Percentiles rank a stretch among this genome's conserved stretches.
Conservation (phyloP, 73 alveolate genomes). For the Tetrahymena borealis region DNA sequence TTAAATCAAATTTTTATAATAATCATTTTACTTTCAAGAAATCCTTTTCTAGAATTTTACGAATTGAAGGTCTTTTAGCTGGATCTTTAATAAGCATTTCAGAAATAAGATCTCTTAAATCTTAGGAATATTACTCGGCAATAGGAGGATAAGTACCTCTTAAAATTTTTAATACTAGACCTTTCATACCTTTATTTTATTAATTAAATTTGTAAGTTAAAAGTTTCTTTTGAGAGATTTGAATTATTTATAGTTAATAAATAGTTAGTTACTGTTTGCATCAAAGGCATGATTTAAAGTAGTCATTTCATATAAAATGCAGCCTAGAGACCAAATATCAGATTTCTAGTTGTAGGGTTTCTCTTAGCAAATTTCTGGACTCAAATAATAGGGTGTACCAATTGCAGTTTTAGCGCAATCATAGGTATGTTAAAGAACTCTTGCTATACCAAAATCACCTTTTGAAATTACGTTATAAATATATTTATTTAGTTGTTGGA, state of each 20-base stretch:
- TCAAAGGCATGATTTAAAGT: constrained; percentile 98
- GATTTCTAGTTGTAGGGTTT: constrained; percentile 97
- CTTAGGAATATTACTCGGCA: constrained; percentile 55
- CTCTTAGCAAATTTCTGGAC: constrained; percentile 97
- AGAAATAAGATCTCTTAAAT: constrained; percentile 54
- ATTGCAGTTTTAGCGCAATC: constrained; percentile 97
- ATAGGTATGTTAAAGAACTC: constrained; percentile 84
- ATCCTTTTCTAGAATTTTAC: constrained; percentile 69
- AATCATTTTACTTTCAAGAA: constrained; percentile 33
- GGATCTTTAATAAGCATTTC: constrained; percentile 83
- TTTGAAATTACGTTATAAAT: background rate
- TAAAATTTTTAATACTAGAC: constrained; percentile 78
- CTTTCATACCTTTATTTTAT: constrained; percentile 59
- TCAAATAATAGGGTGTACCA: constrained; percentile 98
- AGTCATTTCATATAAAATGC: constrained; percentile 94
- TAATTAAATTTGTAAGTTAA: background rate
- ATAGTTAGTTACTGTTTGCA: constrained; percentile 51
- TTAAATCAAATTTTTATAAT: background rate
- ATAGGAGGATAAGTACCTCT: constrained; percentile 79
- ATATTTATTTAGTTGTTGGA: background rate
- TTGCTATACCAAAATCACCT: constrained; percentile 94
- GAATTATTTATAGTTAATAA: constrained; percentile 12
- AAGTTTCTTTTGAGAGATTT: background rate
- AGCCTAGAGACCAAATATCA: constrained; percentile 99
- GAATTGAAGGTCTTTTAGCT: constrained; percentile 69